Base-by-base conservation (phyloP, 768 basidiomycete species). In the Serendipita sp. region DNA sequence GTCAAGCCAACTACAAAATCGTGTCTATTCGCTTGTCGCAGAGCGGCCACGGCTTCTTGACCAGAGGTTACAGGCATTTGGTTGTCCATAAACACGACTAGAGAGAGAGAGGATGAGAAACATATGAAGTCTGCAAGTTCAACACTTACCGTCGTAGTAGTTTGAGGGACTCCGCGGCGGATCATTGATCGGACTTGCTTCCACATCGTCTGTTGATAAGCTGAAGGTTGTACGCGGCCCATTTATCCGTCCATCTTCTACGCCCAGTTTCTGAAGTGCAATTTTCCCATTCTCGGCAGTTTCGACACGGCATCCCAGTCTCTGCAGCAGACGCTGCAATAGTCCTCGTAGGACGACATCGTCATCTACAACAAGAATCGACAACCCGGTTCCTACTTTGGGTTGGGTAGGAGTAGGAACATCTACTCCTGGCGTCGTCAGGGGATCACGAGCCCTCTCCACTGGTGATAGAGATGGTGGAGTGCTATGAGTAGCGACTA, bases 281-380 rank as follows among this genome's bases (percentile, higher is more conserved):
- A 70, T 51, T 62, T 68, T 62, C 7, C 72, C 72, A 65, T 73
- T 70, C 65, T 73, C 71, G n/a, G 72, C 71, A 30, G 45, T 58
- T 41, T 65, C 65, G 45, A 71, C 70, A 7, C 38, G 24, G 62
- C 70, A 71, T 0, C 72, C 72, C 4, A 73, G 65, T 0, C 70
- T 67, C 5, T 63, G 45, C 64, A 73, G 67, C 70, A 73, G 71
- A 30, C 71, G 66, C 16, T 63, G 30, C 69, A 73, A 70, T 11
- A 73, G 64, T 7, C 66, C 64, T 15, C 72, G 68, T 16, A 70
- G 71, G 32, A 71, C 66, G 66, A 71, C 10, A 18, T 60, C 56
- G 34, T 60, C 56, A 38, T 60, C 56, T 30, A 60, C 56, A 3
- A 60, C 34, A 8, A 60, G 34, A n/a, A 37, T 3, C 10, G 56